Percentiles rank a stretch among this genome's conserved stretches.
Evolutionary conservation across 768 basidiomycete genomes (phyloP).

Genomic region (Grammothele lineata): DNA sequence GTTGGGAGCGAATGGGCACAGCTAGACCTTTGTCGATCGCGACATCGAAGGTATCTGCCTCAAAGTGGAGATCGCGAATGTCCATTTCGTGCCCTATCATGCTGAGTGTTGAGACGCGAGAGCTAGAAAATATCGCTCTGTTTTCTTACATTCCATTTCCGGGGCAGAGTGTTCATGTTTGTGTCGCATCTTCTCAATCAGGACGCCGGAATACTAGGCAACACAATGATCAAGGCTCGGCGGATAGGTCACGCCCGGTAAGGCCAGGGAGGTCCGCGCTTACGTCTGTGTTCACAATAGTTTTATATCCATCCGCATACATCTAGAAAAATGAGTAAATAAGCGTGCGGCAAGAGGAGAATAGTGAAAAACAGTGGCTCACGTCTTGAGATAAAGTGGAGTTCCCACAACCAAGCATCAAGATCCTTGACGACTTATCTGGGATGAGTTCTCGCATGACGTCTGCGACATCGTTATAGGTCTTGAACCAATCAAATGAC

Average conservation of each 20-base stretch:
- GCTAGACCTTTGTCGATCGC: constrained; percentile 74
- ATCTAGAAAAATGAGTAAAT: no score
- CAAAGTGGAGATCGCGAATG: constrained; percentile 62
- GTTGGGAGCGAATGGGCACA: background rate
- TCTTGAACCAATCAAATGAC: constrained; percentile 86
- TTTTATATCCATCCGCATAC: constrained; percentile 83
- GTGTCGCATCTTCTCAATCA: constrained; percentile 69
- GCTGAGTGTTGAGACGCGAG: background rate
- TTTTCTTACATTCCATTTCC: constrained; percentile 77
- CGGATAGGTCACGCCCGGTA: no score
- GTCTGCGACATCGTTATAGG: constrained; percentile 66
- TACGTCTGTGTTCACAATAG: constrained; percentile 78
- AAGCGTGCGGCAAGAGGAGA: no score
- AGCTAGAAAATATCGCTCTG: constrained; percentile 10
- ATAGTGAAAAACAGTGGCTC: no score
- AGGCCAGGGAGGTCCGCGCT: constrained; percentile 18
- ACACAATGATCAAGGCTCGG: no score
- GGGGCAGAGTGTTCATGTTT: constrained; percentile 48
- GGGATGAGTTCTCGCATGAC: constrained; percentile 62
- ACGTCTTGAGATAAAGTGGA: constrained; percentile 78
- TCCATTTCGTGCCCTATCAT: constrained; percentile 80
- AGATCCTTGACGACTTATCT: constrained; percentile 51
- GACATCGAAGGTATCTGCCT: constrained; percentile 62
- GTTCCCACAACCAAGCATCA: constrained; percentile 86
- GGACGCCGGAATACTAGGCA: constrained; percentile 66